phyloP scores from a whole-genome alignment of 2,329 filamentous ascomycete genomes.

The Penicillium sp. region DNA sequence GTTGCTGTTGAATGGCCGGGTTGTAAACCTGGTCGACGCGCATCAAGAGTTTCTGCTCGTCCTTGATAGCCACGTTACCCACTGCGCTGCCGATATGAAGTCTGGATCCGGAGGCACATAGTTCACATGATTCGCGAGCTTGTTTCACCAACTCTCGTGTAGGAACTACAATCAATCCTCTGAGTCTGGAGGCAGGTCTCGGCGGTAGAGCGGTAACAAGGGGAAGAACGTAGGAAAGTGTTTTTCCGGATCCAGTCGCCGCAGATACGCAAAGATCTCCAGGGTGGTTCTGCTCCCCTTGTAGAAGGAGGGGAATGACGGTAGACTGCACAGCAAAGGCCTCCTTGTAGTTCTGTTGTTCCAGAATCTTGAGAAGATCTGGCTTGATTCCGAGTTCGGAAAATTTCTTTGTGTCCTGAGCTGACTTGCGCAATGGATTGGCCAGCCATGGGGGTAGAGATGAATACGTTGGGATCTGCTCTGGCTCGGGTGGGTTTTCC shows the following conservation, averaged over 20 bases:
- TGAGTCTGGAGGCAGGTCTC: conserved; percentile 56
- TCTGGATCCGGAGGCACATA: conserved; percentile 61
- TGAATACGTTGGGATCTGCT: conserved; percentile 59
- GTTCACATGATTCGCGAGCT: conserved; percentile 67
- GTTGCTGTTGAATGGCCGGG: conserved; percentile 46
- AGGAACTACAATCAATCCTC: conserved; percentile 76
- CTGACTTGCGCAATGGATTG: conserved; percentile 60
- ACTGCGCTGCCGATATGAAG: conserved; percentile 73
- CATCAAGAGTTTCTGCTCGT: conserved; percentile 55
- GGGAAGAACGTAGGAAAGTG: conserved; percentile 79
- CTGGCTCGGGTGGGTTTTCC: conserved; percentile 47
- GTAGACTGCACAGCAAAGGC: conserved; percentile 74
- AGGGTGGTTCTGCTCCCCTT: conserved; percentile 50
- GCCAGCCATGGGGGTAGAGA: conserved; percentile 74
- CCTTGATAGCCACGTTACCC: conserved; percentile 65
- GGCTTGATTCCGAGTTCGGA: conserved; percentile 53
- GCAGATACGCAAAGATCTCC: conserved; percentile 85
- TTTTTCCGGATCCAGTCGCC: conserved; percentile 92
- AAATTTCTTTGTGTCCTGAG: conserved; percentile 55
- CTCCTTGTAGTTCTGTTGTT: conserved; percentile 58
- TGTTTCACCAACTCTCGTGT: conserved; percentile 85
- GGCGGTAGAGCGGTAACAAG: conserved; percentile 67
- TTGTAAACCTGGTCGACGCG: conserved; percentile 61
- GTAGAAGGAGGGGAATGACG: conserved; percentile 69
- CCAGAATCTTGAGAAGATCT: conserved; percentile 54